Percentiles rank a stretch among this genome's conserved stretches.
phyloP scores from a whole-genome alignment of 495 filamentous ascomycete species.

The Entonaema liquescens region DNA sequence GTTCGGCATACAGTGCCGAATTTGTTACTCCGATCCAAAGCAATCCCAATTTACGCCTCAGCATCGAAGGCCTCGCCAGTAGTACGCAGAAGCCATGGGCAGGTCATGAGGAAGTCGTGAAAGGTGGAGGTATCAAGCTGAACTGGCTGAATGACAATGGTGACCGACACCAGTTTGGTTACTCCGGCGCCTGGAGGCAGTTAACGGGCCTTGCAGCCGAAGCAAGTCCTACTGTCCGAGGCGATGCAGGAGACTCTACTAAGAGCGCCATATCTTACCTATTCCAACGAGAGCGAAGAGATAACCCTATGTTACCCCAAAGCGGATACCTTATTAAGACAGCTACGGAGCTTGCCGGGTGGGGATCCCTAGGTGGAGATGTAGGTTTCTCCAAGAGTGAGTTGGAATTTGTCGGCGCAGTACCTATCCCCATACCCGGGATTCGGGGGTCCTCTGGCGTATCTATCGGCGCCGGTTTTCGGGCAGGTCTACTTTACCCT shows the following conservation, averaged over 20 bases:
- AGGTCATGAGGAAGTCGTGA: conserved; percentile 90
- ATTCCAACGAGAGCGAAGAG: conserved; percentile 79
- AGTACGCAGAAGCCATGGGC: conserved; percentile 88
- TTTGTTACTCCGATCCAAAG: conserved; percentile 81
- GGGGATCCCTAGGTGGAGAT: conserved; percentile 84
- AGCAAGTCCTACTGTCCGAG: conserved; percentile 81
- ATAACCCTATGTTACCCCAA: conserved; percentile 83
- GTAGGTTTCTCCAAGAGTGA: conserved; percentile 91
- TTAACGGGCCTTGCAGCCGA: conserved; percentile 75
- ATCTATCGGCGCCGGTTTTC: conserved; percentile 59
- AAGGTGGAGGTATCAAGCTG: conserved; percentile 78
- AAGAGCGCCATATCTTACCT: conserved; percentile 87
- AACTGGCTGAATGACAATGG: conserved; percentile 70
- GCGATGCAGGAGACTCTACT: conserved; percentile 88
- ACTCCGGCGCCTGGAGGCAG: conserved; percentile 86
- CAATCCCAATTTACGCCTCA: conserved; percentile 79
- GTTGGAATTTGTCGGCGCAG: conserved; percentile 76
- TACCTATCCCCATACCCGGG: conserved; percentile 74
- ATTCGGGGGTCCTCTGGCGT: conserved; percentile 75
- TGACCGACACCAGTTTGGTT: conserved; percentile 77
- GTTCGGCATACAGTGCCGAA: conserved; percentile 84
- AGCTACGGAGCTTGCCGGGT: conserved; percentile 83
- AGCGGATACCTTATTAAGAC: conserved; percentile 80
- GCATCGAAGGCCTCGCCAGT: conserved; percentile 79
- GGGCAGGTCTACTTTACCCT: conserved; percentile 66